phyloP scores from a whole-genome alignment of 1,284 basidiomycete species.

The Pseudozyma tsukubaensis region DNA sequence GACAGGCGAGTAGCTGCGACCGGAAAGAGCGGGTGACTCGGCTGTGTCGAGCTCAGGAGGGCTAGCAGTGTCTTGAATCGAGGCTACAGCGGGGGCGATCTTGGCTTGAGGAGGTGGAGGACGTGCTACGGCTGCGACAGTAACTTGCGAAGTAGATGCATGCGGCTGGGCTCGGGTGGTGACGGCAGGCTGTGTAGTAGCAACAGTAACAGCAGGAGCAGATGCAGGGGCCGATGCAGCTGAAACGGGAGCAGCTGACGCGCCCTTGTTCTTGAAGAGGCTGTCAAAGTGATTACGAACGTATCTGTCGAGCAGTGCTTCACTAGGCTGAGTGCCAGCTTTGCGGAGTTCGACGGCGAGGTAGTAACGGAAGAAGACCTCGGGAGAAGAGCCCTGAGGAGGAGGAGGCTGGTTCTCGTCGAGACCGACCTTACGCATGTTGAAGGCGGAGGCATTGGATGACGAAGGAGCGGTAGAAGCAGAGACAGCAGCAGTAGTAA shows the following conservation, averaged over 20 bases:
- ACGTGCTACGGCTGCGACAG: constrained; percentile 37
- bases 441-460: constrained; percentile 25
- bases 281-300: constrained; percentile 63
- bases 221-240: constrained; percentile 1
- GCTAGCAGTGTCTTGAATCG: constrained; percentile 9
- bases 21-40: constrained; percentile 41
- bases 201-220: not conserved
- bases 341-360: constrained; percentile 61
- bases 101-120: constrained; percentile 26
- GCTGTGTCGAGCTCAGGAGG: constrained; percentile 40
- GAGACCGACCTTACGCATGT: constrained; percentile 54
- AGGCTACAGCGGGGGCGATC: constrained; percentile 1
- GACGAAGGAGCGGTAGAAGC: constrained; percentile 4
- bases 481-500: not conserved
- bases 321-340: constrained; percentile 58
- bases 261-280: constrained; percentile 50
- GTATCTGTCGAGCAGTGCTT: constrained; percentile 59
- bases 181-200: not conserved
- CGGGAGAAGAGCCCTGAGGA: constrained; percentile 51
- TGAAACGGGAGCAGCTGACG: not conserved
- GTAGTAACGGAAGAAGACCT: constrained; percentile 61
- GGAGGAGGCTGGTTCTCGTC: constrained; percentile 56
- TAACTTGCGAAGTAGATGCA: constrained; percentile 34
- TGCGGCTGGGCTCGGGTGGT: constrained; percentile 2
- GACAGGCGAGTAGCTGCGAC: constrained; percentile 37